phyloP scores from a whole-genome alignment of 1,284 basidiomycete genomes.

The Apiotrichum laibachii region DNA sequence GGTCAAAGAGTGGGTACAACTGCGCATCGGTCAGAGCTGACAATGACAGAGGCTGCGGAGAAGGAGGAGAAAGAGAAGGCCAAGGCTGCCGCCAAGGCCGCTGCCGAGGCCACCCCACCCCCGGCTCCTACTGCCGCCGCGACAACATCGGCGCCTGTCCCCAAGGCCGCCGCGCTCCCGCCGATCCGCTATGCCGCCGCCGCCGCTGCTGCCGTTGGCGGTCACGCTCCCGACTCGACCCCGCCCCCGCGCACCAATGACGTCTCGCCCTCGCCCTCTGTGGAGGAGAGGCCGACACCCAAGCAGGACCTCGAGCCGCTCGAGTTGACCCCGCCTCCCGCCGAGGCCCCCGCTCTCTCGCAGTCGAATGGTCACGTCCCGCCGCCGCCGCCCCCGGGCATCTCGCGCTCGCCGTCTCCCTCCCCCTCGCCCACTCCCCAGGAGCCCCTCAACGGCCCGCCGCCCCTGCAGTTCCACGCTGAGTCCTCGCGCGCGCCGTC shows the following conservation, averaged over 20 bases:
- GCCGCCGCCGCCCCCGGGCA: conserved; percentile 27
- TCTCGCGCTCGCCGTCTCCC: conserved; percentile 39
- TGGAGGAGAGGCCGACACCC: conserved; percentile 8
- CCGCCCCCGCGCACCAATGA: conserved; percentile 54
- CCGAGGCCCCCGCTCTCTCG: not conserved
- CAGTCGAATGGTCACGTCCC: conserved; percentile 24
- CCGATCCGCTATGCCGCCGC: conserved; percentile 85
- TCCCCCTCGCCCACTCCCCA: conserved; percentile 20
- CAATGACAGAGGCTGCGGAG: conserved; percentile 15
- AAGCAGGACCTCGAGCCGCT: conserved; percentile 7
- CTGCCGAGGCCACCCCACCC: conserved; percentile 19
- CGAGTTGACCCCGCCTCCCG: conserved; percentile 5
- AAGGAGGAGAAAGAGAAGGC: conserved; percentile 18
- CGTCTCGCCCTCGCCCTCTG: conserved; percentile 12
- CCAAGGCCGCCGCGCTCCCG: conserved; percentile 59
- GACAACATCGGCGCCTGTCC: conserved; percentile 42
- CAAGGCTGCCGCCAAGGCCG: conserved; percentile 20
- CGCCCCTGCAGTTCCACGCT: conserved; percentile 9
- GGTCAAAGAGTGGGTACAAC: conserved; percentile 19
- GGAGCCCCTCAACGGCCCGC: conserved; percentile 11
- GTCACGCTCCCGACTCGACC: conserved; percentile 60
- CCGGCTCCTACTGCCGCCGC: conserved; percentile 39
- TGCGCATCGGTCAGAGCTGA: not conserved
- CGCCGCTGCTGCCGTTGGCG: conserved; percentile 65
- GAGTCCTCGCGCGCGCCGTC: conserved; percentile 55